Conservation (phyloP, 495 filamentous ascomycete genomes). For the Glarea lozoyensis region DNA sequence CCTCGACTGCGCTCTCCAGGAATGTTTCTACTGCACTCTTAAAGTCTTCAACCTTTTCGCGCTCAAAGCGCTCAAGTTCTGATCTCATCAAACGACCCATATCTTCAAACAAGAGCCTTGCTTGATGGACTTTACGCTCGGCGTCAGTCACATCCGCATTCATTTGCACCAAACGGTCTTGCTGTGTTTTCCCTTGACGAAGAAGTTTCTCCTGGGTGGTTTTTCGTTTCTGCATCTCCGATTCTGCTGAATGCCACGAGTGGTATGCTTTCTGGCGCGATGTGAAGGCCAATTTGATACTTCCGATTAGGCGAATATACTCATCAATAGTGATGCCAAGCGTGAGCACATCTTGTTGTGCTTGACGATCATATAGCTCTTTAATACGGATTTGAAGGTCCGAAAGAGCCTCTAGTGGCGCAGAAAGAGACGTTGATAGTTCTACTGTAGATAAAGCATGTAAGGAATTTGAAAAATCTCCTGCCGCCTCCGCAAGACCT, state of each 20-base stretch:
- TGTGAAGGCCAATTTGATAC: conserved; percentile 81
- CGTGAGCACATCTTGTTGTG: conserved; percentile 92
- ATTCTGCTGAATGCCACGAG: conserved; percentile 82
- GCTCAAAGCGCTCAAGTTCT: conserved; percentile 90
- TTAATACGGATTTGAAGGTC: conserved; percentile 88
- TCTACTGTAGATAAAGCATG: conserved; percentile 84
- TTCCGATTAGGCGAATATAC: conserved; percentile 92
- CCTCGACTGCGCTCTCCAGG: conserved; percentile 91
- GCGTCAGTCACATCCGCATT: conserved; percentile 88
- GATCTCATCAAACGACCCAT: conserved; percentile 89
- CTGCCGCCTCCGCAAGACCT: conserved; percentile 83
- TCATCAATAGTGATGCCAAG: conserved; percentile 96
- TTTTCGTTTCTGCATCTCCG: conserved; percentile 80
- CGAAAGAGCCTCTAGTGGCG: conserved; percentile 79
- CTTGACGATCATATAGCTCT: conserved; percentile 92
- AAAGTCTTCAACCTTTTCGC: conserved; percentile 98
- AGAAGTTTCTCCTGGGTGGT: conserved; percentile 83
- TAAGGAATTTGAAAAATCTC: conserved; percentile 86
- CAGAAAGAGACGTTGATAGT: conserved; percentile 78
- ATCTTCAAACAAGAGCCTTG: conserved; percentile 85
- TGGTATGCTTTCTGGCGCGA: conserved; percentile 95
- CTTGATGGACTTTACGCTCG: conserved; percentile 87
- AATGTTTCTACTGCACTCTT: conserved; percentile 97
- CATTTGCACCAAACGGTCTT: conserved; percentile 86
- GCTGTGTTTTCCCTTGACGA: conserved; percentile 86